phyloP scores from a whole-genome alignment of 2,329 filamentous ascomycete genomes.

The Cladosporium sp. region DNA sequence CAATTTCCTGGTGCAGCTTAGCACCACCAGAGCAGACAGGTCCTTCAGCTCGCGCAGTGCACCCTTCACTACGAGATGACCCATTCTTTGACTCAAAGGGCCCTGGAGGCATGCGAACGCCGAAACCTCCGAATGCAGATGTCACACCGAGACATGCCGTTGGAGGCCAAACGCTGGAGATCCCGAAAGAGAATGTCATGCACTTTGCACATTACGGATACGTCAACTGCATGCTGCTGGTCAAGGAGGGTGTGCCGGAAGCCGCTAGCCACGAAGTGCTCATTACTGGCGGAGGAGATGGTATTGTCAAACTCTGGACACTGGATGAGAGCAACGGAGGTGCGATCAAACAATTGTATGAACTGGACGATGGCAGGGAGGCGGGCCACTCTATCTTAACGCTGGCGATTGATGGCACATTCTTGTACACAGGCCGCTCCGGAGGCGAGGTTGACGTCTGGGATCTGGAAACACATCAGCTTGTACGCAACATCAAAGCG shows the following conservation, averaged over 20 bases:
- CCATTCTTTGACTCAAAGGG: conserved; percentile 91
- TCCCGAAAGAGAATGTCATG: conserved; percentile 72
- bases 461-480: conserved; percentile 92
- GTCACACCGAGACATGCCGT: conserved; percentile 44
- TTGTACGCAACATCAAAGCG: conserved; percentile 78
- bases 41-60: conserved; percentile 28
- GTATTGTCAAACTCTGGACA: conserved; percentile 90
- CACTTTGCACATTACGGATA: conserved; percentile 95
- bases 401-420: conserved; percentile 80
- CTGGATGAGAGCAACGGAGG: conserved; percentile 58
- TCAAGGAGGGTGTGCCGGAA: conserved; percentile 64
- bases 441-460: conserved; percentile 89
- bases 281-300: conserved; percentile 88
- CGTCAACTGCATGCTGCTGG: conserved; percentile 91
- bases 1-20: conserved; percentile 80
- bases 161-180: conserved; percentile 69
- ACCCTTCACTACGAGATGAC: conserved; percentile 77
- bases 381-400: conserved; percentile 66
- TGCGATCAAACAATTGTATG: conserved; percentile 66
- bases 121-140: conserved; percentile 60
- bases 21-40: conserved; percentile 12
- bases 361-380: conserved; percentile 55
- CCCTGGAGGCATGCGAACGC: conserved; percentile 75
- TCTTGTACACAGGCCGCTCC: conserved; percentile 85
- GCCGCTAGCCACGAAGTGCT: conserved; percentile 71